A percentile compares a stretch with the other conserved stretches of the same genome.
Conservation (phyloP, 257 asterid species). For the Scutellaria baicalensis region DNA sequence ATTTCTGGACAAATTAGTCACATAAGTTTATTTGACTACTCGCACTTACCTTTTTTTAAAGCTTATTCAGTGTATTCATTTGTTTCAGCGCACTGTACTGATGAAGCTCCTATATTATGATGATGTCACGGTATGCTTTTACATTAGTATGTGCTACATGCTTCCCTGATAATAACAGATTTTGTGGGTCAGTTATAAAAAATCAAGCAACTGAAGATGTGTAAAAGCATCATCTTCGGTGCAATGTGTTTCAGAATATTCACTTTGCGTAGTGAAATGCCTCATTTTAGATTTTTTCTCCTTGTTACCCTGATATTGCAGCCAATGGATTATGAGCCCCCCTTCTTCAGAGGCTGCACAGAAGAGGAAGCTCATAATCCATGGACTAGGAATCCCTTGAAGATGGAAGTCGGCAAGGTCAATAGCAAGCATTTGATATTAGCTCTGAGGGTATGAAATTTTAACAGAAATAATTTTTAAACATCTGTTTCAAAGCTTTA, state of each 20-base stretch:
- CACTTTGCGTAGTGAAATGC: constrained; percentile 7
- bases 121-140: constrained; percentile 70
- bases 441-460: constrained; percentile 67
- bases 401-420: constrained; percentile 86
- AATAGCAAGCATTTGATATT: constrained; percentile 83
- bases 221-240: background rate
- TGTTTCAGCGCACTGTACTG: constrained; percentile 81
- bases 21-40: constrained; percentile 4
- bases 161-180: constrained; percentile 1
- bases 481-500: constrained; percentile 6
- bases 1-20: constrained; percentile 9
- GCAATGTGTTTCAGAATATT: background rate
- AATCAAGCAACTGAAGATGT: background rate
- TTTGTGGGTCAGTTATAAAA: background rate
- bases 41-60: background rate
- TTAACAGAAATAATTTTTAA: background rate
- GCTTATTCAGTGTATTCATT: constrained; percentile 12
- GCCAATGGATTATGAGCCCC: constrained; percentile 97
- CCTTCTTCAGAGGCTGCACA: constrained; percentile 83
- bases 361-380: constrained; percentile 74
- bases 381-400: constrained; percentile 78
- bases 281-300: background rate
- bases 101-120: constrained; percentile 92
- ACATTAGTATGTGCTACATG: background rate
- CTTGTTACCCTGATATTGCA: constrained; percentile 36